A percentile compares a stretch with the other conserved stretches of the same genome.
phyloP scores from a whole-genome alignment of 1,284 basidiomycete genomes.

The Entoloma clypeatum region DNA sequence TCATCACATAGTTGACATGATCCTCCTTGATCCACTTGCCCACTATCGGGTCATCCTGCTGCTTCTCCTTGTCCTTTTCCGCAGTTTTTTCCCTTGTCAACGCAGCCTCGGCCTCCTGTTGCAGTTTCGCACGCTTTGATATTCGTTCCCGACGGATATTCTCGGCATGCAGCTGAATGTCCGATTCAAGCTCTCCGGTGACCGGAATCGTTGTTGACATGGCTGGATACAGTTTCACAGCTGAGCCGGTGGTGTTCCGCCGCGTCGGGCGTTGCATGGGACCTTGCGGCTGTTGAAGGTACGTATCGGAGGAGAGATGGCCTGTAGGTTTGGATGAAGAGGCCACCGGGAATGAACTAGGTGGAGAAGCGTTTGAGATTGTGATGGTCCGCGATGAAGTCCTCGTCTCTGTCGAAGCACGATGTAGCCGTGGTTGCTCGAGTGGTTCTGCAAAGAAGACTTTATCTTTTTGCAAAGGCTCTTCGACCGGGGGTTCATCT shows the following conservation, averaged over 20 bases:
- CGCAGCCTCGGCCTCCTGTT: constrained; percentile 47
- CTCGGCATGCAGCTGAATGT: constrained; percentile 82
- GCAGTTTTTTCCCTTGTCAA: constrained; percentile 39
- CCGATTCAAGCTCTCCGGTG: constrained; percentile 42
- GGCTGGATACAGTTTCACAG: constrained; percentile 21
- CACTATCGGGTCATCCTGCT: constrained; percentile 66
- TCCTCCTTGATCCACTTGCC: constrained; percentile 96
- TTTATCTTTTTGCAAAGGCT: constrained; percentile 8
- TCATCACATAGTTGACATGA: constrained; percentile 97
- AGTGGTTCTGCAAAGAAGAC: constrained; percentile 33
- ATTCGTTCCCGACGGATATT: constrained; percentile 75
- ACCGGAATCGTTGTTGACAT: constrained; percentile 27
- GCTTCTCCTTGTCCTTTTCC: constrained; percentile 28
- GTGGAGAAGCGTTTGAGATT: constrained; percentile 15
- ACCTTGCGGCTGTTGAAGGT: constrained; percentile 45
- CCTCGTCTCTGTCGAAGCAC: constrained; percentile 49
- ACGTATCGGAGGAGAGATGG: constrained; percentile 44
- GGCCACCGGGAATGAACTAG: constrained; percentile 16
- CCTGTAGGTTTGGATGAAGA: constrained; percentile 18
- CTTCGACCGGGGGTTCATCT: constrained; percentile 14
- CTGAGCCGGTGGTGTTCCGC: constrained; percentile 42
- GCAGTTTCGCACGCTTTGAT: constrained; percentile 64
- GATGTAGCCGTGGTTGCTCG: constrained; percentile 27
- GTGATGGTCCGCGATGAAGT: constrained; percentile 32
- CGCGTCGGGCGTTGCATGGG: constrained; percentile 41